Evolutionary conservation across 139 green algal genomes (phyloP).

Genomic region (Nannochloris sp.): DNA sequence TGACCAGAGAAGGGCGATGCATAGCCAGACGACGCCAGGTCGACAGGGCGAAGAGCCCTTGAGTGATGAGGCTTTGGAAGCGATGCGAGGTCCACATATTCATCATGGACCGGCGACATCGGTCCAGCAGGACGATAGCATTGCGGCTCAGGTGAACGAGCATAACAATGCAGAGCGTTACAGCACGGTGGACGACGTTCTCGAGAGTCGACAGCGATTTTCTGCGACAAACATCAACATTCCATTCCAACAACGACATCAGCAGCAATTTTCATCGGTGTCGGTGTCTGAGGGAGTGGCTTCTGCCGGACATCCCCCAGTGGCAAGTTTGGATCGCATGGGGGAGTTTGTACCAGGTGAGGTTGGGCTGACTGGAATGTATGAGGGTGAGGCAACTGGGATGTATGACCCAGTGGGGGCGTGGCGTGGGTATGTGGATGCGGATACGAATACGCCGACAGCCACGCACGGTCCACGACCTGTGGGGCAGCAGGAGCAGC

Average conservation of each 20-base stretch:
- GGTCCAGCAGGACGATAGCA: slow-evolving; percentile 13
- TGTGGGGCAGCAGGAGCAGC: not conserved
- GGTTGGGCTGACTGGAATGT: slow-evolving; percentile 4
- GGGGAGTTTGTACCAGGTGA: slow-evolving; percentile 20
- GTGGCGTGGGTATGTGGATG: not conserved
- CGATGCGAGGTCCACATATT: not conserved
- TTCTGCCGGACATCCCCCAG: slow-evolving; percentile 7
- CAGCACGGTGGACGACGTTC: slow-evolving; percentile 8
- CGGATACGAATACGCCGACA: not conserved
- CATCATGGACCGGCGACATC: not conserved
- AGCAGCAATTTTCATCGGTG: not conserved
- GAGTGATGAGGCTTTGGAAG: not conserved
- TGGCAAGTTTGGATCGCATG: not conserved
- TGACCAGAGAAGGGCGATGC: no score
- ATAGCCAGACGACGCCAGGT: no score
- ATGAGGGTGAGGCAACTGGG: slow-evolving; percentile 22
- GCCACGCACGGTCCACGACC: not conserved
- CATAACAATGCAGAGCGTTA: slow-evolving; percentile 9
- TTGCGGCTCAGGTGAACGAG: not conserved
- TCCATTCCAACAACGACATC: not conserved
- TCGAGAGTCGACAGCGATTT: slow-evolving; percentile 6
- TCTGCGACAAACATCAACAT: not conserved
- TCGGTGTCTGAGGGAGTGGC: slow-evolving; percentile 19
- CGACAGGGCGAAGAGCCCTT: no score
- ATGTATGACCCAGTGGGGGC: not conserved